phyloP scores from a whole-genome alignment of 257 asterid genomes.

The Avicennia marina region DNA sequence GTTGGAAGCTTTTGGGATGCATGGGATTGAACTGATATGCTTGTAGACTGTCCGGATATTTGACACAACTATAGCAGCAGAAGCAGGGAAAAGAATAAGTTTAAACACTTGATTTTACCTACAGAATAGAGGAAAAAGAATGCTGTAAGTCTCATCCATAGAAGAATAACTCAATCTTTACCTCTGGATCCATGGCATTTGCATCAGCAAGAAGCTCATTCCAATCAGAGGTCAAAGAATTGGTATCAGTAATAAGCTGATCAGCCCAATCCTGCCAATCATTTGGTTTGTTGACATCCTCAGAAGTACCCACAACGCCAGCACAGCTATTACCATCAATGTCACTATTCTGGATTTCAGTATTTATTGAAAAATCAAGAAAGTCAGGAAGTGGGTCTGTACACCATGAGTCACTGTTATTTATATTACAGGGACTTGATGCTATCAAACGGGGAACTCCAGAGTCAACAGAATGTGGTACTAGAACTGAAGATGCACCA shows the following conservation, averaged over 20 bases:
- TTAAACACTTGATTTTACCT: constrained; percentile 5
- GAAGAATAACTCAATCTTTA: constrained; percentile 30
- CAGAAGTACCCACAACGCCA: constrained; percentile 27
- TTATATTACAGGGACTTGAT: constrained; percentile 37
- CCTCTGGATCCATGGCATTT: constrained; percentile 35
- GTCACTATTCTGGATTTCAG: constrained; percentile 34
- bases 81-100: not conserved
- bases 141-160: constrained; percentile 5
- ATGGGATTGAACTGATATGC: constrained; percentile 34
- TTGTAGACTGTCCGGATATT: constrained; percentile 36
- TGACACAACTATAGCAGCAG: constrained; percentile 26
- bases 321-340: constrained; percentile 27
- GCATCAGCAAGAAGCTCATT: constrained; percentile 57
- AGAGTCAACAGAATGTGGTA: constrained; percentile 35
- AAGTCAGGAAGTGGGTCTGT: constrained; percentile 50
- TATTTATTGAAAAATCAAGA: constrained; percentile 39
- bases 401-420: constrained; percentile 50
- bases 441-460: constrained; percentile 52
- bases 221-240: constrained; percentile 55
- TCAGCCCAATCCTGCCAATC: constrained; percentile 81
- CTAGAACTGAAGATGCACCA: constrained; percentile 6
- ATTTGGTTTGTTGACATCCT: constrained; percentile 37
- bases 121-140: not conserved
- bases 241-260: constrained; percentile 51
- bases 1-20: constrained; percentile 38